phyloP scores from a whole-genome alignment of 768 basidiomycete genomes.

The Russula griseocarnosa region DNA sequence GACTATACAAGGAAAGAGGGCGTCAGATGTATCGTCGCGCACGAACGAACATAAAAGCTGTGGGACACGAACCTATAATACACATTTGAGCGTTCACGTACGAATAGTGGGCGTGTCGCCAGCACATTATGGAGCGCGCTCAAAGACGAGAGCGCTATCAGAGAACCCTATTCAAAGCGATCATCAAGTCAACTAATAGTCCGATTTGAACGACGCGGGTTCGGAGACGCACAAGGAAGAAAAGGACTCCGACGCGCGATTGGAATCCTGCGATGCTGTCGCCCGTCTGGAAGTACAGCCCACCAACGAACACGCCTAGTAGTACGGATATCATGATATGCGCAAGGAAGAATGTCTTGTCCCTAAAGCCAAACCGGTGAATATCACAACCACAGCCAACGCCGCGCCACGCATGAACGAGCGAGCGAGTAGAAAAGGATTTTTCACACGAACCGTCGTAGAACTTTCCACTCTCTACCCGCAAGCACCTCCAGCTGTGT shows the following conservation, averaged over 20 bases:
- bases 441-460: conserved; percentile 52
- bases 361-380: conserved; percentile 43
- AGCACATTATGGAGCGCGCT: conserved; percentile 89
- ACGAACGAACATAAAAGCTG: not conserved
- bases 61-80: conserved; percentile 67
- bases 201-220: not conserved
- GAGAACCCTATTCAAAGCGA: conserved; percentile 61
- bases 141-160: conserved; percentile 87
- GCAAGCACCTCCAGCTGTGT: conserved; percentile 83
- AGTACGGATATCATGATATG: conserved; percentile 68
- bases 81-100: conserved; percentile 78
- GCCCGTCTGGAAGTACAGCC: conserved; percentile 78
- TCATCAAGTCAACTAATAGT: not conserved
- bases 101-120: conserved; percentile 78
- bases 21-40: conserved; percentile 1
- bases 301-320: conserved; percentile 86
- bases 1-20: conserved; percentile 42
- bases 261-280: conserved; percentile 90
- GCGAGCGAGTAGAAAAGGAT: not conserved
- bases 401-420: not conserved
- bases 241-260: conserved; percentile 86
- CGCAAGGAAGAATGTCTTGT: conserved; percentile 76
- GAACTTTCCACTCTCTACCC: conserved; percentile 80
- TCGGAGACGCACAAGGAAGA: conserved; percentile 67
- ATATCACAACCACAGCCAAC: not conserved